Evolutionary conservation across 2,329 filamentous ascomycete genomes (phyloP).

Genomic region (Ophiocordyceps camponoti-rufipedis): DNA sequence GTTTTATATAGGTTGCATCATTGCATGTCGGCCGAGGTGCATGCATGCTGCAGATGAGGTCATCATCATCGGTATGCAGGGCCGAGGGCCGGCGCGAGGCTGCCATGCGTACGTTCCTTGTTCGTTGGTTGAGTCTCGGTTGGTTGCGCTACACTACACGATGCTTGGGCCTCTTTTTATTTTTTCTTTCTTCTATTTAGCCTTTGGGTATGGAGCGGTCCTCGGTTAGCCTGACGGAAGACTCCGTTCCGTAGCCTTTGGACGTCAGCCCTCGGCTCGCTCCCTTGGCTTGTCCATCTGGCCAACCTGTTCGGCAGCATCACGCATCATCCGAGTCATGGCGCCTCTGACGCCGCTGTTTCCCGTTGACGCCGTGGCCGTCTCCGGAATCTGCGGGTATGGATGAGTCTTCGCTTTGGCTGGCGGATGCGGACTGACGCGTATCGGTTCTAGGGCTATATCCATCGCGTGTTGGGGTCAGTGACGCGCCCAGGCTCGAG

Average conservation of each 20-base stretch:
- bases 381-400: slow-evolving; percentile 81
- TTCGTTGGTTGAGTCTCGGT: no score
- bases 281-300: not conserved
- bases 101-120: no score
- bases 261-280: not conserved
- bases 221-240: no score
- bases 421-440: slow-evolving; percentile 3
- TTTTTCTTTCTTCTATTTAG: no score
- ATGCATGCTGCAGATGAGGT: not conserved
- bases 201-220: no score
- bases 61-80: not conserved
- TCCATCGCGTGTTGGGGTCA: slow-evolving; percentile 80
- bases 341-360: slow-evolving; percentile 35
- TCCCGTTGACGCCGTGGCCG: slow-evolving; percentile 71
- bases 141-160: no score
- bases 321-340: slow-evolving; percentile 16
- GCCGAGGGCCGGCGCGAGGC: not conserved
- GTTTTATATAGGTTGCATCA: not conserved
- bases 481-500: slow-evolving; percentile 2
- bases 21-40: not conserved
- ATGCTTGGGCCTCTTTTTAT: no score
- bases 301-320: no score
- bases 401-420: slow-evolving; percentile 7
- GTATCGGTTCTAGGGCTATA: slow-evolving; percentile 45
- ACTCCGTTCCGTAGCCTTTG: no score